phyloP scores from a whole-genome alignment of 768 basidiomycete species.

The Nevesoporus exiguus region DNA sequence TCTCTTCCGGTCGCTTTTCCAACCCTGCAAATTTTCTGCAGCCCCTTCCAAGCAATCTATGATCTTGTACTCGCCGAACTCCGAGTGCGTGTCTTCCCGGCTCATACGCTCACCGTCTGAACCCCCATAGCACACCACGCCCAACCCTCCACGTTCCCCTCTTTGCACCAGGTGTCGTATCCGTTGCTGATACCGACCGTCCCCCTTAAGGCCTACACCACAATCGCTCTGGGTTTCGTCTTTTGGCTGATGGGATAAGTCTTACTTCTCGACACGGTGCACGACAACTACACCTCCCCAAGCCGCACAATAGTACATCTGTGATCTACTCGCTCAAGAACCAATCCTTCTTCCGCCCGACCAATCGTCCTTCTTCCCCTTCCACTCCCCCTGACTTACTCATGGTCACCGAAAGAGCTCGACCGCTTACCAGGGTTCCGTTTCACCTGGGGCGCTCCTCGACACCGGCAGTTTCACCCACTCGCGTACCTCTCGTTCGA shows the following conservation, averaged over 20 bases:
- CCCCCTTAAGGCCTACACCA: constrained; percentile 60
- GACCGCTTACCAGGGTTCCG: constrained; percentile 56
- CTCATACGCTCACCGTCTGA: constrained; percentile 1
- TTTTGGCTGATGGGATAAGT: constrained; percentile 43
- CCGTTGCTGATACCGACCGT: constrained; percentile 66
- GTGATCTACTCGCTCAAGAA: constrained; percentile 67
- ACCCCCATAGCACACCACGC: constrained; percentile 20
- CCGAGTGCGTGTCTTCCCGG: constrained; percentile 17
- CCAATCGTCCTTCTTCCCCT: constrained; percentile 63
- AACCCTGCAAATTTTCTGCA: not conserved
- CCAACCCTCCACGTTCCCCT: constrained; percentile 45
- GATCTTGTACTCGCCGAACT: constrained; percentile 43
- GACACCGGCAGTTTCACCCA: constrained; percentile 31
- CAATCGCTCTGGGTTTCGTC: not conserved
- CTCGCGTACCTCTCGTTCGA: constrained; percentile 51
- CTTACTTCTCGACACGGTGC: constrained; percentile 24
- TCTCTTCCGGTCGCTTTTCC: not conserved
- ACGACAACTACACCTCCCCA: constrained; percentile 20
- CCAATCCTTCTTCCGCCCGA: constrained; percentile 62
- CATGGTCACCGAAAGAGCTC: constrained; percentile 41
- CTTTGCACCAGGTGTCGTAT: constrained; percentile 57
- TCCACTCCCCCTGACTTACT: constrained; percentile 38
- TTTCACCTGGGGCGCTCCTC: constrained; percentile 59
- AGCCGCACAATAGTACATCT: not conserved
- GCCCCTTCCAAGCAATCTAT: constrained; percentile 44